Percentiles rank a stretch among this genome's conserved stretches.
phyloP scores from a whole-genome alignment of 345 rosid genomes.

The Camelina neglecta region DNA sequence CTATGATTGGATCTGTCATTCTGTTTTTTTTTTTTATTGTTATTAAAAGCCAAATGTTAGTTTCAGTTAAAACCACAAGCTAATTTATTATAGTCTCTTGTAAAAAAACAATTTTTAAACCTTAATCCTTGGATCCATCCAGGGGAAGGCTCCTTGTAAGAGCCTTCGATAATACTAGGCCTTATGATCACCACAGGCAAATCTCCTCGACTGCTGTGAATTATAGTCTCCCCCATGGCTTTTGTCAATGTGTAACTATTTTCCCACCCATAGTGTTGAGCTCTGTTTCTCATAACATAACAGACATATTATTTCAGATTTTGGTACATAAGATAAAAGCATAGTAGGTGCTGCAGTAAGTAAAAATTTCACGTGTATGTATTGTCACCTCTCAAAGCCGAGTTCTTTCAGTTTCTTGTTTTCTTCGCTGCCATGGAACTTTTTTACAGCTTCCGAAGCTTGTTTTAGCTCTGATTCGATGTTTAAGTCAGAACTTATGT shows the following conservation, averaged over 20 bases:
- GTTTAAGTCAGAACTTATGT: conserved; percentile 27
- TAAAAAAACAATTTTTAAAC: conserved; percentile 1
- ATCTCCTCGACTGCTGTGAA: conserved; percentile 55
- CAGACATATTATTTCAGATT: background rate
- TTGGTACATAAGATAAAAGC: too few species aligned
- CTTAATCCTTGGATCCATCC: conserved; percentile 86
- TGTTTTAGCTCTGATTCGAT: conserved; percentile 50
- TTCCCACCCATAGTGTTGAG: conserved; percentile 80
- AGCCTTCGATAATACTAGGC: conserved; percentile 71
- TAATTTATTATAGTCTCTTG: background rate
- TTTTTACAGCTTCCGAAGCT: conserved; percentile 37
- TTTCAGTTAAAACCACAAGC: background rate
- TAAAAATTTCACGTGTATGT: background rate
- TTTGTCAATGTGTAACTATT: conserved; percentile 86
- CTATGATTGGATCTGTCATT: conserved; percentile 48
- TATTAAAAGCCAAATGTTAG: background rate
- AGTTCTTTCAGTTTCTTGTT: conserved; percentile 45
- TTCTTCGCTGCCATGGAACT: conserved; percentile 26
- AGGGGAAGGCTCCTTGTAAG: conserved; percentile 83
- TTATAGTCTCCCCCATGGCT: conserved; percentile 80
- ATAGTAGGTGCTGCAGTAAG: too few species aligned
- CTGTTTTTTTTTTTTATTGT: conserved; percentile 5
- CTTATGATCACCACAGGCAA: conserved; percentile 61
- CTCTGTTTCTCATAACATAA: conserved; percentile 45
- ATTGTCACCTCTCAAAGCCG: conserved; percentile 48